A percentile compares a stretch with the other conserved stretches of the same genome.
These are phyloP conservation scores for Aspergillus novoparasiticus DNA, from an alignment of 2,329 filamentous ascomycete species.

Conservation along the genomic window DNA sequence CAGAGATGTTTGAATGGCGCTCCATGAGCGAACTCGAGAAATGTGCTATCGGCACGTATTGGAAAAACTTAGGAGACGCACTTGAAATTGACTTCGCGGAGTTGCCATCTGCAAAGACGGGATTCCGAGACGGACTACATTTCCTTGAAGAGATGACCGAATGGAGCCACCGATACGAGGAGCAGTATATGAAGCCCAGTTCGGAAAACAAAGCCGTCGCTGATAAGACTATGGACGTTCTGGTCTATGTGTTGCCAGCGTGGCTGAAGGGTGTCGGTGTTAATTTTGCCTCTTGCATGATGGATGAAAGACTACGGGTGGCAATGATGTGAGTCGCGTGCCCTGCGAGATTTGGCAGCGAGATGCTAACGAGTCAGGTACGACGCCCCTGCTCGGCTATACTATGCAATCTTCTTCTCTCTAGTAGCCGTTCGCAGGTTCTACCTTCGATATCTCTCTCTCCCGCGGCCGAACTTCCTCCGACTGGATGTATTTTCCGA, in stretches of 20 bases:
- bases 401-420: slow-evolving; percentile 42
- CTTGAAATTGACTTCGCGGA: slow-evolving; percentile 62
- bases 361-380: slow-evolving; percentile 14
- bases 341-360: too few species aligned
- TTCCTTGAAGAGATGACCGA: slow-evolving; percentile 53
- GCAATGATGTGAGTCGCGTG: slow-evolving; percentile 60
- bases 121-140: slow-evolving; percentile 53
- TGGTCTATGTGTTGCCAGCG: slow-evolving; percentile 58
- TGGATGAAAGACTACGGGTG: slow-evolving; percentile 64
- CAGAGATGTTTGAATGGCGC: slow-evolving; percentile 70
- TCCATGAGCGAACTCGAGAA: slow-evolving; percentile 65
- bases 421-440: slow-evolving; percentile 57
- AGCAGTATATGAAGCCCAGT: slow-evolving; percentile 58
- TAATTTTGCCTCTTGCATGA: slow-evolving; percentile 57
- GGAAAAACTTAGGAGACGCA: slow-evolving; percentile 70
- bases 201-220: slow-evolving; percentile 56
- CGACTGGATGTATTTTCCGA: slow-evolving; percentile 46
- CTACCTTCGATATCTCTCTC: slow-evolving; percentile 58
- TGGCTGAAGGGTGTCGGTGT: slow-evolving; percentile 49
- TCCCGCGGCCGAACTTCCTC: slow-evolving; percentile 57
- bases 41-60: slow-evolving; percentile 68
- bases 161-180: slow-evolving; percentile 62
- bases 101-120: slow-evolving; percentile 43
- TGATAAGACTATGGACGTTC: slow-evolving; percentile 60
- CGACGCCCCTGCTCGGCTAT: slow-evolving; percentile 9